Percentiles rank a stretch among this genome's conserved stretches.
phyloP scores from a whole-genome alignment of 1,139 yeast species.

The Nakaseomyces delphensis region DNA sequence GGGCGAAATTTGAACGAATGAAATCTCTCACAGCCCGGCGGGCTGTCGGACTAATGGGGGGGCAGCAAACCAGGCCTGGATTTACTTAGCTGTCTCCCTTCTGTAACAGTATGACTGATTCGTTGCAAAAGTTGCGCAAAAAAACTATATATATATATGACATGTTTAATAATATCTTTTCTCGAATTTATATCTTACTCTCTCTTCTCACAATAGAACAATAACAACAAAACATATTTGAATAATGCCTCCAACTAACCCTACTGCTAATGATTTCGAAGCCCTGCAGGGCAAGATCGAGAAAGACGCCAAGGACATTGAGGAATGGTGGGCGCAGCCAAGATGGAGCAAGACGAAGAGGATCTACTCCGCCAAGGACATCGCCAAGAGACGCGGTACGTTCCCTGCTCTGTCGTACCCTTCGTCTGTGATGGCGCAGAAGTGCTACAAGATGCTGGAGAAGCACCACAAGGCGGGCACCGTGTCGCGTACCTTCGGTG shows the following conservation, averaged over 20 bases:
- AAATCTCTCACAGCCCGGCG: no score
- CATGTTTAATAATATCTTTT: no score
- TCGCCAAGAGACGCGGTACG: conserved; percentile 82
- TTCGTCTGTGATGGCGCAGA: conserved; percentile 74
- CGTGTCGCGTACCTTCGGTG: conserved; percentile 88
- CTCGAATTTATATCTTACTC: conserved; percentile 15
- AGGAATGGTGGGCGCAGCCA: conserved; percentile 87
- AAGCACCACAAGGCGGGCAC: conserved; percentile 70
- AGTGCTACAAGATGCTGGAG: conserved; percentile 58
- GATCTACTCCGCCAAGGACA: conserved; percentile 80
- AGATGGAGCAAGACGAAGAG: conserved; percentile 88
- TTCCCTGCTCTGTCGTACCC: conserved; percentile 56
- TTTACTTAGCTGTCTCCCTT: no score
- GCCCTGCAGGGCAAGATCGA: conserved; percentile 24
- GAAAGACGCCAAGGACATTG: conserved; percentile 61
- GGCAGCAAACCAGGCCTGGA: no score
- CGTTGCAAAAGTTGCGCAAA: no score
- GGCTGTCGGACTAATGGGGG: no score
- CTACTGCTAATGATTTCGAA: conserved; percentile 15
- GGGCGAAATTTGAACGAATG: no score
- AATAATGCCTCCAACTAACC: conserved; percentile 8
- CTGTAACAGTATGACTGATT: no score
- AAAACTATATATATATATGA: no score
- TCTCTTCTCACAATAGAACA: conserved; percentile 23
- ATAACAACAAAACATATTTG: background rate